These are phyloP conservation scores for Tylopilus subfusipes DNA, from an alignment of 768 basidiomycete genomes.

Conservation along the genomic window DNA sequence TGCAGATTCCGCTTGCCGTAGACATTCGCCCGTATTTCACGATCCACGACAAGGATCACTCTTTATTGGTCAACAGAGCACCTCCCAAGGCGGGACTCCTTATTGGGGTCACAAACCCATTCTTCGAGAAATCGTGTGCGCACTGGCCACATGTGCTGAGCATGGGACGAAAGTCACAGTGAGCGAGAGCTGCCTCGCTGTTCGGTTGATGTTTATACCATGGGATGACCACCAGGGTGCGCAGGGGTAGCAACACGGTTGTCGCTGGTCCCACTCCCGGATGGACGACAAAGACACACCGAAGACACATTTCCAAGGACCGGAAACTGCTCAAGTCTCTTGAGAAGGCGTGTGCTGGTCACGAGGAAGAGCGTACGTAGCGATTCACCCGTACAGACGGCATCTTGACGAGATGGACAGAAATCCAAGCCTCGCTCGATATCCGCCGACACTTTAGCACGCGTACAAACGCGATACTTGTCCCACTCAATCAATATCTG, in stretches of 20 bases:
- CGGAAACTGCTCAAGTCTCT: slow-evolving; percentile 65
- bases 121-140: slow-evolving; percentile 71
- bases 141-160: slow-evolving; percentile 88
- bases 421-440: slow-evolving; percentile 56
- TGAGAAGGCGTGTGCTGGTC: slow-evolving; percentile 55
- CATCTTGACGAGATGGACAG: slow-evolving; percentile 32
- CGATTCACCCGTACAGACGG: not conserved
- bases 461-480: slow-evolving; percentile 80
- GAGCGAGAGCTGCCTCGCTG: slow-evolving; percentile 17
- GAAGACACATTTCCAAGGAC: slow-evolving; percentile 84
- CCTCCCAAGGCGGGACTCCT: slow-evolving; percentile 75
- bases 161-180: slow-evolving; percentile 52
- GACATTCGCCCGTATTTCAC: slow-evolving; percentile 96
- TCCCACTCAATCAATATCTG: slow-evolving; percentile 89
- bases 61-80: slow-evolving; percentile 71
- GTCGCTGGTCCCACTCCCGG: slow-evolving; percentile 58
- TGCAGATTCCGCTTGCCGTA: slow-evolving; percentile 73
- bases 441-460: slow-evolving; percentile 81
- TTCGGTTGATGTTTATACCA: not conserved
- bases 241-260: slow-evolving; percentile 2
- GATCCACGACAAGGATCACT: slow-evolving; percentile 88
- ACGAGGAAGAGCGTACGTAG: slow-evolving; percentile 50
- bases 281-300: slow-evolving; percentile 77
- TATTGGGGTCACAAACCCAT: slow-evolving; percentile 86
- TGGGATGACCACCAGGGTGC: not conserved